Evolutionary conservation across 2,329 filamentous ascomycete species (phyloP), one percentile per base, ranked within the genome.

Genomic region (Calonectria pauciramosa): DNA sequence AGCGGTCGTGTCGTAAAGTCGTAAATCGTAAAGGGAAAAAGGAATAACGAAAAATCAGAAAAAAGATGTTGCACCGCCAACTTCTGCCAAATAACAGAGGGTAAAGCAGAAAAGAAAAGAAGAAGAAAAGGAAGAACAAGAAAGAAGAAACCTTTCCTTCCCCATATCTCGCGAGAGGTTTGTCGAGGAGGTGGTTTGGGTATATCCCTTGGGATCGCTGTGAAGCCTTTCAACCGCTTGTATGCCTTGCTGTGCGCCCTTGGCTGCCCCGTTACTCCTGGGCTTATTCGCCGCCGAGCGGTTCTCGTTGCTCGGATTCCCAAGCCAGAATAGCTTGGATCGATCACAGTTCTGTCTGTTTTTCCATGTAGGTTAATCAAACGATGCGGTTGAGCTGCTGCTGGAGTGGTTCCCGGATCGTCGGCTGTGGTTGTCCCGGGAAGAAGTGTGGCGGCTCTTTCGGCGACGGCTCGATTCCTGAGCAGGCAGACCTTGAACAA

Each of bases 401-500:
- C 90, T 92, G 71, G 90, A 92, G 83, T 92, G 90, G 76, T 89
- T 87, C 30, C 90, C 90, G 28, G 89, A 91, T 77, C 89, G 87
- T 75, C 89, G 86, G 82, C 87, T 85, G 80, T 86, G 84, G 72
- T 84, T 83, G 75, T 86, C 87, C 72, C 87, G 83, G 75, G 86
- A 86, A 9, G 88, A 88, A n/a, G 86, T 84, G 78, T 89, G 89
- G 76, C 89, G 88, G 84, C 88, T 89, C 85, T 89, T 89, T 78
- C 87, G 84, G 74, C 88, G 86, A 79, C 87, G 90, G 82, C 85
- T 85, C 75, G 82, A 86, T 70, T 90, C 86, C 78, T 88, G 87
- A 71, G 88, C 90, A 18, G 92, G 92, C 47, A 93, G 88, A 65
- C 92, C 92, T 85, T 93, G 92, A 76, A 93, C 91, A 76, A 93